phyloP scores from a whole-genome alignment of 208 protist genomes.

The Wallacemonas sp. region DNA sequence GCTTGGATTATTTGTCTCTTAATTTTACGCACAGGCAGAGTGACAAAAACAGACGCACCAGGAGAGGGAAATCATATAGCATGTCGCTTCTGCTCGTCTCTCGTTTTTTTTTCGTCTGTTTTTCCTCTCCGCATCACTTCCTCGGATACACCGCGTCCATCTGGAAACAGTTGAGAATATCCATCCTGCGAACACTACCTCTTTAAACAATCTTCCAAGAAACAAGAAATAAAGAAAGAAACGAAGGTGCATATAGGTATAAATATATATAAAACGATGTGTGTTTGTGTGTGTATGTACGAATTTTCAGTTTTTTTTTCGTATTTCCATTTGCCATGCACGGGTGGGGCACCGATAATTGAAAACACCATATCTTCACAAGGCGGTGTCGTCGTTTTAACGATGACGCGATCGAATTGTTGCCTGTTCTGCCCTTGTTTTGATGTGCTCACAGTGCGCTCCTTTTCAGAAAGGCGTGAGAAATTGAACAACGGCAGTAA shows the following conservation, averaged over 20 bases:
- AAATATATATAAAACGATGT: conserved; percentile 11
- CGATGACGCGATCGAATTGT: too few relatives aligned
- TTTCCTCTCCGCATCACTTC: not conserved
- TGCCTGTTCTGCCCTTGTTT: too few relatives aligned
- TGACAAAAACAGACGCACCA: not conserved
- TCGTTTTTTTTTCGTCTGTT: conserved; percentile 10
- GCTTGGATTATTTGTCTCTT: not conserved
- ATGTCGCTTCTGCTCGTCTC: too few relatives aligned
- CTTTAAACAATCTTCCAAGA: not conserved
- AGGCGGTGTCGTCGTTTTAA: too few relatives aligned
- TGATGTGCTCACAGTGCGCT: too few relatives aligned
- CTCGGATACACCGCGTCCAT: not conserved
- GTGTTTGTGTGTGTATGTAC: not conserved
- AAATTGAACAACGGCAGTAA: too few relatives aligned
- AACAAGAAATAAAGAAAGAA: not conserved
- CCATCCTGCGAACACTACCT: not conserved
- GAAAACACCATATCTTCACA: too few relatives aligned
- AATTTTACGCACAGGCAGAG: not conserved
- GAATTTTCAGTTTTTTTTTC: not conserved
- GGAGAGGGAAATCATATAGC: too few relatives aligned
- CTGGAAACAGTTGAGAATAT: not conserved
- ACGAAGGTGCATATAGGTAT: not conserved
- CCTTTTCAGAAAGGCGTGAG: too few relatives aligned
- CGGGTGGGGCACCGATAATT: too few relatives aligned
- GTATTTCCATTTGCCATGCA: too few relatives aligned